Evolutionary conservation across 2,329 filamentous ascomycete species (phyloP), one percentile per base, ranked within the genome.

Genomic region (Penicillium sumatraense): DNA sequence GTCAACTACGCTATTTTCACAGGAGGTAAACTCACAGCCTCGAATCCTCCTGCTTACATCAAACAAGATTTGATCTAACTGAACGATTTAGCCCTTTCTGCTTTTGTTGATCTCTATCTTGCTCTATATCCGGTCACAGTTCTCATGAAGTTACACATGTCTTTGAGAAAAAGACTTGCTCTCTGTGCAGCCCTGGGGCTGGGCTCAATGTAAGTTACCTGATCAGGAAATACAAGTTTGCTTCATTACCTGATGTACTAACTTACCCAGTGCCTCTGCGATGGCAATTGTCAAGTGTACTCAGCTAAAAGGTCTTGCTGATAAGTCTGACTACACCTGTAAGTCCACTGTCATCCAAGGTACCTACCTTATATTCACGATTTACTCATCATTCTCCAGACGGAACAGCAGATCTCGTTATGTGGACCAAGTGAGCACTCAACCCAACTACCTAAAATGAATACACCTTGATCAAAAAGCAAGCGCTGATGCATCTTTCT

Each of bases 1-100:
- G 72, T 80, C 18, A 57, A 73, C 45, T 78, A 75, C 54, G 69
- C 74, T 3, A 73, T 78, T 2, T 75, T 70, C 23, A 70, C 75
- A 2, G 76, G 76, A 51, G 65, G 77, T 79, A 55, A 54, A 67
- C 62, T 8, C n/a, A 7, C 8, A 16, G 7, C 10, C 1, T 3
- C 8, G 18, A 14, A 14, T 7, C 3, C 33, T 16, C 33, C 18
- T n/a, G n/a, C 20, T 38, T 9, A 8, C 16, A n/a, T n/a, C n/a
- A n/a, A n/a, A n/a, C n/a, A 7, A 16, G 35, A 38, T 9, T 21
- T n/a, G n/a, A n/a, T n/a, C n/a, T n/a, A n/a, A 20, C 46, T 59
- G 38, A 61, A 23, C 2, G 24, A 1, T 20, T 6, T 14, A 72
- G 69, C 66, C 1, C 20, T 68, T 2, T 73, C 71, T 4, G 68